phyloP scores from a whole-genome alignment of 1,284 basidiomycete genomes.

The Megacollybia platyphylla region DNA sequence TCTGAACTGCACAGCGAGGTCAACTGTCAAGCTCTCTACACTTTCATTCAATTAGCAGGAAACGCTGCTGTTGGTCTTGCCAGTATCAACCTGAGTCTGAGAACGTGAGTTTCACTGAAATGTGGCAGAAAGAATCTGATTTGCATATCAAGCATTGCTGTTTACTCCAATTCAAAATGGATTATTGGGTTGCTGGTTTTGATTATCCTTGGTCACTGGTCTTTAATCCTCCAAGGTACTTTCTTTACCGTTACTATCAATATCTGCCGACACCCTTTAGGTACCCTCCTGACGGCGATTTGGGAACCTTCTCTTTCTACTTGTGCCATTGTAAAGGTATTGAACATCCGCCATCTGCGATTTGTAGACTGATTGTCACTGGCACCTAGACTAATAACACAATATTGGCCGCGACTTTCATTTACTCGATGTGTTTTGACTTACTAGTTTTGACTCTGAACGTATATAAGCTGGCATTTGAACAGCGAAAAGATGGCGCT shows the following conservation, averaged over 20 bases:
- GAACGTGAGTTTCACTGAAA: conserved; percentile 38
- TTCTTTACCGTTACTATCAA: neutral
- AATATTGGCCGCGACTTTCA: conserved; percentile 49
- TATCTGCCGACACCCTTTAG: conserved; percentile 16
- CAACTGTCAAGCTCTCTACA: conserved; percentile 56
- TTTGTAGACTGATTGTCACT: too few species aligned
- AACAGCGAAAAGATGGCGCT: conserved; percentile 7
- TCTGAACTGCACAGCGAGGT: conserved; percentile 24
- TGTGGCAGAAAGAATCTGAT: neutral
- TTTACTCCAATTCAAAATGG: conserved; percentile 15
- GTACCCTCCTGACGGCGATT: conserved; percentile 39
- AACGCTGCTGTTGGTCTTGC: conserved; percentile 60
- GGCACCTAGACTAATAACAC: conserved; percentile 31
- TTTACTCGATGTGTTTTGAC: conserved; percentile 66
- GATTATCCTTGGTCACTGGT: conserved; percentile 62
- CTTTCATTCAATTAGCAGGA: conserved; percentile 55
- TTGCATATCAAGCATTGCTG: conserved; percentile 7
- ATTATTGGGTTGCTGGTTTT: conserved; percentile 36
- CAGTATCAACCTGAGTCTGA: conserved; percentile 66
- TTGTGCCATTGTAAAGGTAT: conserved; percentile 34
- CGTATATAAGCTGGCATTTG: conserved; percentile 42
- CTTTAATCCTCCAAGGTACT: conserved; percentile 55
- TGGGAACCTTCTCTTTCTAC: conserved; percentile 30
- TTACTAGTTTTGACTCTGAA: conserved; percentile 48
- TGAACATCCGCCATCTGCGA: too few species aligned